These are phyloP conservation scores for Aspergillus sp. DNA, from an alignment of 2,329 filamentous ascomycete species.

Conservation along the genomic window DNA sequence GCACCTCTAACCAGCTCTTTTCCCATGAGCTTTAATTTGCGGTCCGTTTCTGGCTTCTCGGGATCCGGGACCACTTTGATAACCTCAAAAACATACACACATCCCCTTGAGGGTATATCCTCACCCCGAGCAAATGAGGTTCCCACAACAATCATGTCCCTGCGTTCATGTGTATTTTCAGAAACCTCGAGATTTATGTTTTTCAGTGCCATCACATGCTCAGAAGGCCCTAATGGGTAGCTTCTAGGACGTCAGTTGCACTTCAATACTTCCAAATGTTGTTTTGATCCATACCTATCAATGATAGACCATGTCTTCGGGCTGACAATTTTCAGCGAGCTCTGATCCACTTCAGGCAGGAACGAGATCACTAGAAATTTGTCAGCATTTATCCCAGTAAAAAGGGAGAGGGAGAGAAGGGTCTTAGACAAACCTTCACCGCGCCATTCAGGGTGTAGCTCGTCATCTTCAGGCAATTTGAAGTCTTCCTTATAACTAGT, in stretches of 20 bases:
- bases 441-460: conserved; percentile 75
- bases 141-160: conserved; percentile 76
- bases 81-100: conserved; percentile 86
- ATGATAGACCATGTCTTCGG: conserved; percentile 74
- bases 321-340: conserved; percentile 72
- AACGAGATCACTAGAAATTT: conserved; percentile 45
- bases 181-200: conserved; percentile 83
- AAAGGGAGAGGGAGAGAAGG: background rate
- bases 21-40: conserved; percentile 77
- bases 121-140: conserved; percentile 85
- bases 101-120: conserved; percentile 78
- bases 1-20: conserved; percentile 90
- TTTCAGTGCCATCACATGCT: conserved; percentile 76
- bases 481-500: conserved; percentile 67
- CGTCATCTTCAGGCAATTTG: conserved; percentile 79
- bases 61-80: conserved; percentile 89
- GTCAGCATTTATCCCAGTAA: background rate
- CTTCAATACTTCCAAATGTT: too few relatives aligned
- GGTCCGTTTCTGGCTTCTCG: conserved; percentile 76
- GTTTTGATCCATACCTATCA: conserved; percentile 49
- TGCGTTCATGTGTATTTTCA: conserved; percentile 82
- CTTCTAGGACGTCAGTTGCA: conserved; percentile 16
- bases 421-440: conserved; percentile 54
- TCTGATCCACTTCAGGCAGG: conserved; percentile 65
- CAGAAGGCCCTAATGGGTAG: conserved; percentile 66